Conservation (phyloP, 371 early-diverging fungal species). For the Mortierella sp. region DNA sequence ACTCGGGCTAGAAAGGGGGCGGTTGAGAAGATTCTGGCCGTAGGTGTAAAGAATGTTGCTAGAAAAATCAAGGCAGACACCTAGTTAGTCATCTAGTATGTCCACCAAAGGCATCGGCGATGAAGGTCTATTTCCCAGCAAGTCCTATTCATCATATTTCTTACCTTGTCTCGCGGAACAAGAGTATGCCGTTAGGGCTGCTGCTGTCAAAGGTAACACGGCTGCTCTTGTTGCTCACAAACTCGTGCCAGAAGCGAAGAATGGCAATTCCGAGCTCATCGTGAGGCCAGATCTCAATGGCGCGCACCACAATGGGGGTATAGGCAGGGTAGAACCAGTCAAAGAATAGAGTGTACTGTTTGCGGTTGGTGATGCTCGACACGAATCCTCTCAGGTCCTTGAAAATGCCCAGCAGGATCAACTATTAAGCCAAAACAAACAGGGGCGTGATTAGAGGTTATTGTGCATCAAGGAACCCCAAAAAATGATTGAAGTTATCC, state of each 20-base stretch:
- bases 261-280: slow-evolving; percentile 78
- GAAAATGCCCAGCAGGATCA: slow-evolving; percentile 74
- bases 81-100: neutral
- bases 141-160: slow-evolving; percentile 33
- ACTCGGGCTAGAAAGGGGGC: slow-evolving; percentile 18
- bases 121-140: neutral
- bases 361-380: slow-evolving; percentile 73
- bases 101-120: neutral
- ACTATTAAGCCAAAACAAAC: slow-evolving; percentile 1
- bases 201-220: slow-evolving; percentile 88
- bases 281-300: slow-evolving; percentile 78
- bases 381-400: slow-evolving; percentile 88
- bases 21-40: slow-evolving; percentile 41
- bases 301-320: slow-evolving; percentile 72
- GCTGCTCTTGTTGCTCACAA: slow-evolving; percentile 84
- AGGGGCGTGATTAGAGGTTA: neutral
- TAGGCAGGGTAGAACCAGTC: slow-evolving; percentile 88
- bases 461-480: neutral
- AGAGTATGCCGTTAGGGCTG: slow-evolving; percentile 88
- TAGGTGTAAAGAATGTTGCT: slow-evolving; percentile 56
- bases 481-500: neutral
- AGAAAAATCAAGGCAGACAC: neutral
- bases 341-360: slow-evolving; percentile 82
- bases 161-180: slow-evolving; percentile 91
- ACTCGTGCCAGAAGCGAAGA: slow-evolving; percentile 84